Evolutionary conservation across 2,329 filamentous ascomycete species (phyloP).

Genomic region (Cucurbitaria berberidis): DNA sequence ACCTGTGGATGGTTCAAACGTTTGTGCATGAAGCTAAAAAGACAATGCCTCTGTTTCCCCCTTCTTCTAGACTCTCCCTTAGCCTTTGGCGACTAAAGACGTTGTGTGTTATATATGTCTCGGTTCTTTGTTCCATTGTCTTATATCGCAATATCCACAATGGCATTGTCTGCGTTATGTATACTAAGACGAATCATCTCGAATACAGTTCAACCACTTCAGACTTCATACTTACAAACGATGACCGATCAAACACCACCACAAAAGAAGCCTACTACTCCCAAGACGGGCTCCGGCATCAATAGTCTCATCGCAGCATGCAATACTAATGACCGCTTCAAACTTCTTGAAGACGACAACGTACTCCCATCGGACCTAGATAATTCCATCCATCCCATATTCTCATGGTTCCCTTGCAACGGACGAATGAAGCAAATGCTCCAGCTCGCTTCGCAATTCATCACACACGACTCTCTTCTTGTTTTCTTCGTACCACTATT

Average conservation of each 20-base stretch:
- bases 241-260: constrained; percentile 9
- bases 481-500: constrained; percentile 41
- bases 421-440: constrained; percentile 30
- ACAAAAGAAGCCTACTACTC: constrained; percentile 6
- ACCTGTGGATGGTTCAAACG: neutral
- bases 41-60: constrained; percentile 6
- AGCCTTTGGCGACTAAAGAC: neutral
- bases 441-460: constrained; percentile 42
- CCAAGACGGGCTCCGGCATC: constrained; percentile 10
- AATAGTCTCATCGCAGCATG: constrained; percentile 27
- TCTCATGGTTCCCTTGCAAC: constrained; percentile 24
- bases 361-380: constrained; percentile 31
- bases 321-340: constrained; percentile 40
- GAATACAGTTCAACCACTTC: neutral
- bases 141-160: constrained; percentile 6
- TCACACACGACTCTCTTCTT: constrained; percentile 35
- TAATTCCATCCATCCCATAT: constrained; percentile 40
- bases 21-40: neutral
- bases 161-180: constrained; percentile 9
- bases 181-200: neutral
- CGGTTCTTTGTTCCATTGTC: constrained; percentile 21
- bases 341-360: constrained; percentile 34
- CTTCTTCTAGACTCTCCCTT: constrained; percentile 11
- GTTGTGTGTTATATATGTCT: constrained; percentile 1
- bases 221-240: neutral